phyloP scores from a whole-genome alignment of 495 filamentous ascomycete genomes.

The Hypoxylon perforatum region DNA sequence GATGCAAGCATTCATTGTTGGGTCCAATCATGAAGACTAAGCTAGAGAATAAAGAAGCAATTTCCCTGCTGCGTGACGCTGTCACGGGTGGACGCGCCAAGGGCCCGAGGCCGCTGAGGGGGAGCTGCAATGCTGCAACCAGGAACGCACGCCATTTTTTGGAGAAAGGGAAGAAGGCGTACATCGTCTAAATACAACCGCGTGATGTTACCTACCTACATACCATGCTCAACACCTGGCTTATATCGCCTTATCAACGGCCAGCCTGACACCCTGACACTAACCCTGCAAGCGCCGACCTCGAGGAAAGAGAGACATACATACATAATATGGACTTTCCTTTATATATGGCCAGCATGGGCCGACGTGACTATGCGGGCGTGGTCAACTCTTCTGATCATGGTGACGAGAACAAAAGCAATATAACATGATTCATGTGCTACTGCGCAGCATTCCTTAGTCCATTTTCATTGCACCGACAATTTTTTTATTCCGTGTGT shows the following conservation, averaged over 20 bases:
- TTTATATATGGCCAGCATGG: not conserved
- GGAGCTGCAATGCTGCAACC: constrained; percentile 16
- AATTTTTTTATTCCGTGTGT: constrained; percentile 8
- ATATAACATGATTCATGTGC: constrained; percentile 26
- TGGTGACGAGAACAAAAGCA: constrained; percentile 8
- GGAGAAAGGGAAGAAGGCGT: constrained; percentile 18
- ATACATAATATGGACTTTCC: constrained; percentile 1
- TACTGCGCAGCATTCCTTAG: constrained; percentile 17
- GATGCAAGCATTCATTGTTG: constrained; percentile 8
- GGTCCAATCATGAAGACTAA: constrained; percentile 20
- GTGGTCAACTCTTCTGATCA: constrained; percentile 9
- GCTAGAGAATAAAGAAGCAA: constrained; percentile 17
- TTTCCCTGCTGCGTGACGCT: constrained; percentile 25
- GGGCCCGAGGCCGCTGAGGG: constrained; percentile 31
- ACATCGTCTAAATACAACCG: constrained; percentile 18
- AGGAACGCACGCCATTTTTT: constrained; percentile 10
- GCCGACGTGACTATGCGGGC: not conserved
- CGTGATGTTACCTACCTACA: constrained; percentile 28
- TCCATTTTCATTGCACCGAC: constrained; percentile 15
- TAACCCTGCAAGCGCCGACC: constrained; percentile 10
- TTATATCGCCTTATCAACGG: constrained; percentile 5
- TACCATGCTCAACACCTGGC: not conserved
- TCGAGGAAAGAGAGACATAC: constrained; percentile 19
- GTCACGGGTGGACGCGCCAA: constrained; percentile 37
- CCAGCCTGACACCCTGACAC: not conserved